Evolutionary conservation across 2,329 filamentous ascomycete genomes (phyloP).

Genomic region (Coccinonectria pachysandricola): DNA sequence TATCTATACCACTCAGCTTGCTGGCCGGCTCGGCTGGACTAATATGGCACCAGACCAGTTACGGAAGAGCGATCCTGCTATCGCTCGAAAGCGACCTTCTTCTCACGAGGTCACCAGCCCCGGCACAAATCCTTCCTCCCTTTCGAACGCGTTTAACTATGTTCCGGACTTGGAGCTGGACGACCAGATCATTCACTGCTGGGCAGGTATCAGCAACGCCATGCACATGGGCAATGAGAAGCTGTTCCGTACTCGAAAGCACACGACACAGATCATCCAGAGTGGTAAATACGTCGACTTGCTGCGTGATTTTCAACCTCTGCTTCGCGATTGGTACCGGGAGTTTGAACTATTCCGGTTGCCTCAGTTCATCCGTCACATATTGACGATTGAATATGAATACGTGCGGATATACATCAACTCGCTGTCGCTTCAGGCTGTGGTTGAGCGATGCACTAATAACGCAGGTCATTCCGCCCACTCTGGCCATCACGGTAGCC

Average conservation of each 20-base stretch:
- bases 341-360: slow-evolving; percentile 72
- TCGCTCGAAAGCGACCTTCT: slow-evolving; percentile 38
- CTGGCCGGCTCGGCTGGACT: slow-evolving; percentile 81
- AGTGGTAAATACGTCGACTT: slow-evolving; percentile 74
- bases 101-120: slow-evolving; percentile 49
- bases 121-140: slow-evolving; percentile 45
- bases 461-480: slow-evolving; percentile 42
- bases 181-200: slow-evolving; percentile 71
- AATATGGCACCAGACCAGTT: slow-evolving; percentile 77
- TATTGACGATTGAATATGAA: slow-evolving; percentile 89
- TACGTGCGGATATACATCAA: slow-evolving; percentile 94
- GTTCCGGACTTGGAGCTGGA: slow-evolving; percentile 57
- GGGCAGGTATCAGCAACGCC: slow-evolving; percentile 84
- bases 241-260: slow-evolving; percentile 76
- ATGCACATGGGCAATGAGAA: slow-evolving; percentile 87
- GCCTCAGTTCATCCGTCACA: slow-evolving; percentile 57
- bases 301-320: slow-evolving; percentile 70
- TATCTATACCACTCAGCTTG: slow-evolving; percentile 89
- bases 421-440: slow-evolving; percentile 84
- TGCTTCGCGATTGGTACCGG: slow-evolving; percentile 67
- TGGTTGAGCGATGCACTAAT: slow-evolving; percentile 81
- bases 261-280: slow-evolving; percentile 82
- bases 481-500: slow-evolving; percentile 23
- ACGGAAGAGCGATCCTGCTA: slow-evolving; percentile 46
- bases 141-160: slow-evolving; percentile 52